Evolutionary conservation across 441 rosid species (phyloP).

Genomic region (Eugenia klotzschiana): DNA sequence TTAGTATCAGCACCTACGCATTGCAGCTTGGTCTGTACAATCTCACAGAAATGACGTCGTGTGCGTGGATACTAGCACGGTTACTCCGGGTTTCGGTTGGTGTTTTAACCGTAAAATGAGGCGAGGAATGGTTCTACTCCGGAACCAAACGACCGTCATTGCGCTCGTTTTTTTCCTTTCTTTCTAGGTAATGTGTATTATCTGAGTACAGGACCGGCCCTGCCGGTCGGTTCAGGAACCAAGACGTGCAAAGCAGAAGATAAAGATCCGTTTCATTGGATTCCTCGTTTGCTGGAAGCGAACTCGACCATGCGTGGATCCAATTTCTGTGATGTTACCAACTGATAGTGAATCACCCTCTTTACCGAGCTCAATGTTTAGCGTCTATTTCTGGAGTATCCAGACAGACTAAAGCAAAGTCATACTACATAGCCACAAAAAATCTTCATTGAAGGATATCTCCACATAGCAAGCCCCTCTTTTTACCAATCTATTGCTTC

Average conservation of each 20-base stretch:
- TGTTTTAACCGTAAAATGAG: not conserved
- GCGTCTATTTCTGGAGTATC: not conserved
- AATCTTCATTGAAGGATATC: not conserved
- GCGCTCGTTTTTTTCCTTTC: not conserved
- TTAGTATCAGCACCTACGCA: not conserved
- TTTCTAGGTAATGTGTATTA: not conserved
- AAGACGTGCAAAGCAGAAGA: not conserved
- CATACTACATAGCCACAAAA: not conserved
- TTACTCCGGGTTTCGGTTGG: not conserved
- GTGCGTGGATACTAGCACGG: not conserved
- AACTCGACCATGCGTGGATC: not conserved
- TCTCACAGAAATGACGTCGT: not conserved
- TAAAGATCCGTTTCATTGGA: not conserved
- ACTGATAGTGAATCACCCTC: not conserved
- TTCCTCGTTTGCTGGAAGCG: not conserved
- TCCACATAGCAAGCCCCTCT: not conserved
- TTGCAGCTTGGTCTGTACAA: not conserved
- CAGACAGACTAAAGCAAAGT: not conserved
- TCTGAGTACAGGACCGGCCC: not conserved
- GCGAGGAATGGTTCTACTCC: not conserved
- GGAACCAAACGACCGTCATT: not conserved
- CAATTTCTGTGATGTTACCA: not conserved
- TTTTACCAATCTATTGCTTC: not conserved
- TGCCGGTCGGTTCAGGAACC: not conserved
- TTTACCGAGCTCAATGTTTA: not conserved